These are phyloP conservation scores for Meyerozyma carpophila DNA, from an alignment of 1,139 yeast species.

Conservation along the genomic window DNA sequence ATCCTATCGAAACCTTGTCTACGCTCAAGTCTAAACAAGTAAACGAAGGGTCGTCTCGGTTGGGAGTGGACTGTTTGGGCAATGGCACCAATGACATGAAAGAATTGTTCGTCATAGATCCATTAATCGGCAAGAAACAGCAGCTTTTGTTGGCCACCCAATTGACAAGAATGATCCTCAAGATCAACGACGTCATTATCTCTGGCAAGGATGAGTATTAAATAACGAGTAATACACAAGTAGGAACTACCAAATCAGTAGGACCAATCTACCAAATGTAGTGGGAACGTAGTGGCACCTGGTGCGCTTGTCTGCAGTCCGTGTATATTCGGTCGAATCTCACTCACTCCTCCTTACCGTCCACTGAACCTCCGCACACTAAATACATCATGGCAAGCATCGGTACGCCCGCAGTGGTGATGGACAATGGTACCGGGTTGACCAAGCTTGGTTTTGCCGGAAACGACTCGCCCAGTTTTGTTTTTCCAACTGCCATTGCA, in stretches of 20 bases:
- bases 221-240: constrained; percentile 1
- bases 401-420: constrained; percentile 89
- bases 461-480: constrained; percentile 94
- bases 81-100: constrained; percentile 87
- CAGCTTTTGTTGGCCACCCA: constrained; percentile 94
- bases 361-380: neutral
- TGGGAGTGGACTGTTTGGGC: constrained; percentile 95
- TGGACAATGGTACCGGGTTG: constrained; percentile 98
- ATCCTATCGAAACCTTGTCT: constrained; percentile 87
- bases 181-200: constrained; percentile 92
- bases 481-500: constrained; percentile 96
- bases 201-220: constrained; percentile 80
- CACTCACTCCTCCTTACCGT: neutral
- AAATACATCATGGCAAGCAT: constrained; percentile 47
- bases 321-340: neutral
- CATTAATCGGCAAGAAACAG: constrained; percentile 94
- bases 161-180: constrained; percentile 93
- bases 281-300: neutral
- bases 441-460: constrained; percentile 99
- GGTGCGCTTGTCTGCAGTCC: neutral
- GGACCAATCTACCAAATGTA: neutral
- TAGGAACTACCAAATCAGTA: neutral
- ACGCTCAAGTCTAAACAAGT: constrained; percentile 81
- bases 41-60: constrained; percentile 57
- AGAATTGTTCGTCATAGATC: constrained; percentile 91